Conservation (phyloP, 495 filamentous ascomycete species). For the Hypomontagnella monticulosa region DNA sequence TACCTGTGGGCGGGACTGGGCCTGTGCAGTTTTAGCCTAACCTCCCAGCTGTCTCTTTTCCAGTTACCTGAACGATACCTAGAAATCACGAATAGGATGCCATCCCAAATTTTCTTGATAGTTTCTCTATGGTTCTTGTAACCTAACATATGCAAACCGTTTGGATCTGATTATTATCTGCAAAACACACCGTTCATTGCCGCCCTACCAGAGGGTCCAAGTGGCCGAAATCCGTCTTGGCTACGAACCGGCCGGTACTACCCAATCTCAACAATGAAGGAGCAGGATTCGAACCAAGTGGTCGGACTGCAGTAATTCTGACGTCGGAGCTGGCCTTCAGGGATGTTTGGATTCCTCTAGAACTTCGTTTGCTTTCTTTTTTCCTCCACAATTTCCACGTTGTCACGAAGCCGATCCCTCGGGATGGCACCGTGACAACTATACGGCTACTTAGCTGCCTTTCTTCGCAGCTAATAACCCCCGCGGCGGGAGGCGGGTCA, state of each 20-base stretch:
- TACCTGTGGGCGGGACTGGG: too few species aligned
- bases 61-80: too few species aligned
- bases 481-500: neutral
- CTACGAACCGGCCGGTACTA: neutral
- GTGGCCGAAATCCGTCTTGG: slow-evolving; percentile 11
- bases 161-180: slow-evolving; percentile 23
- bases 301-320: neutral
- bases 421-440: slow-evolving; percentile 4
- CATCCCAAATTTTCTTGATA: neutral
- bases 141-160: slow-evolving; percentile 24
- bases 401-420: slow-evolving; percentile 23
- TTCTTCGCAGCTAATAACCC: too few species aligned
- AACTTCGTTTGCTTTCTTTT: slow-evolving; percentile 26
- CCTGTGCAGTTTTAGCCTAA: too few species aligned
- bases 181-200: slow-evolving; percentile 28
- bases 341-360: slow-evolving; percentile 5
- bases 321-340: slow-evolving; percentile 3
- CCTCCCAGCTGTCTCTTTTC: too few species aligned
- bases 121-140: slow-evolving; percentile 5
- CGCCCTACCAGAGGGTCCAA: slow-evolving; percentile 31
- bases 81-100: slow-evolving; percentile 22
- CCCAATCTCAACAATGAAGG: slow-evolving; percentile 21
- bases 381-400: slow-evolving; percentile 26
- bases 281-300: slow-evolving; percentile 30
- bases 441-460: neutral